Conservation (phyloP, 441 rosid species). For the Euphorbia schlechtendalii region DNA sequence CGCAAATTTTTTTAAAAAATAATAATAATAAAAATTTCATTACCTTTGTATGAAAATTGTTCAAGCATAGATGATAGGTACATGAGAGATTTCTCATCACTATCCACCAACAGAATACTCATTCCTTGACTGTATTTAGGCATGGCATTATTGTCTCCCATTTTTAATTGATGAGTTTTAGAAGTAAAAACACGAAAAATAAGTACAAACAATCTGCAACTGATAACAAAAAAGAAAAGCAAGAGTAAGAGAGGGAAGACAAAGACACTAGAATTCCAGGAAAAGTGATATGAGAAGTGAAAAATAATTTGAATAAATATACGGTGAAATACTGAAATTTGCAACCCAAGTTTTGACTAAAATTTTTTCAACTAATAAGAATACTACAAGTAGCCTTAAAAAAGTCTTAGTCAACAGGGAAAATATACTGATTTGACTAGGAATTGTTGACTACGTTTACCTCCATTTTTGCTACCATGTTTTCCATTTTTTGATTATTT, state of each 20-base stretch:
- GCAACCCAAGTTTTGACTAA: not conserved
- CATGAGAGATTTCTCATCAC: conserved; percentile 29
- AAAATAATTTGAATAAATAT: not conserved
- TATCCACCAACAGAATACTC: conserved; percentile 35
- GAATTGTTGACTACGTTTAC: conserved; percentile 4
- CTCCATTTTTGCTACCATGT: not conserved
- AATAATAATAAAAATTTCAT: no score
- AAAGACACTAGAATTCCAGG: not conserved
- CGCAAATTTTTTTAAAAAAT: no score
- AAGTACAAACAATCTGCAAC: no score
- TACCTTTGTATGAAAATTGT: conserved; percentile 34
- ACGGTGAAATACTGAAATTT: not conserved
- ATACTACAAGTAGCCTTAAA: not conserved
- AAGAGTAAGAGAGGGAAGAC: no score
- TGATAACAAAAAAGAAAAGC: no score
- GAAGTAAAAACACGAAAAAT: no score
- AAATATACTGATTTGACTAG: not conserved
- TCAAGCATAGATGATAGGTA: conserved; percentile 30
- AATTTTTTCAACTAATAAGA: not conserved
- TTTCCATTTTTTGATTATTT: not conserved
- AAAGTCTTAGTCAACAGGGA: not conserved
- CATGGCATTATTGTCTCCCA: conserved; percentile 14
- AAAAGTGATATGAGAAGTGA: not conserved
- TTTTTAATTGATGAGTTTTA: not conserved
- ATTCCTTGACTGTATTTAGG: conserved; percentile 27